phyloP scores from a whole-genome alignment of 768 basidiomycete species.

The Artomyces pyxidatus region DNA sequence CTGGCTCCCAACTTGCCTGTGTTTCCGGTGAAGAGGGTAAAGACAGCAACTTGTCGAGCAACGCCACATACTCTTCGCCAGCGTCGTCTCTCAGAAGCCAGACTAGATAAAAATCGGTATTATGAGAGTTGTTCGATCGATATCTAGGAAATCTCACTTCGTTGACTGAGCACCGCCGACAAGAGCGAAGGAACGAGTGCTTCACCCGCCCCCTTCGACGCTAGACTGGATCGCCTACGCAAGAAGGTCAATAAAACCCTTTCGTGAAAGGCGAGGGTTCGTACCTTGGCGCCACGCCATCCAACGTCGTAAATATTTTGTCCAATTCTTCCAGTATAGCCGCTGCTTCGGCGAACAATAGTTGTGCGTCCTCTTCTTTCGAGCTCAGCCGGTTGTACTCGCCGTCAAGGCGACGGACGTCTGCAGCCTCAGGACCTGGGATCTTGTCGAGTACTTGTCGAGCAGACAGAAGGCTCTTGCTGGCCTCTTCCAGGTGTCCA shows the following conservation, averaged over 20 bases:
- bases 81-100: conserved; percentile 58
- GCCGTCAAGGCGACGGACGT: conserved; percentile 48
- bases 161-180: conserved; percentile 55
- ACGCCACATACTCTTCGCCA: conserved; percentile 39
- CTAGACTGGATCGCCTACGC: conserved; percentile 13
- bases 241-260: neutral
- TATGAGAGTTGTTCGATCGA: neutral
- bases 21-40: conserved; percentile 49
- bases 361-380: conserved; percentile 37
- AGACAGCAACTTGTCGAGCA: conserved; percentile 51
- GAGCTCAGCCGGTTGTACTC: conserved; percentile 39
- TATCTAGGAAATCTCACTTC: conserved; percentile 41
- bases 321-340: conserved; percentile 57
- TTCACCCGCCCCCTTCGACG: conserved; percentile 23
- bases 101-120: conserved; percentile 31
- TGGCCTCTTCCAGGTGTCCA: conserved; percentile 49
- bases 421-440: conserved; percentile 48
- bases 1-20: conserved; percentile 34
- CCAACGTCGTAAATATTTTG: conserved; percentile 41
- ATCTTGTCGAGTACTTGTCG: conserved; percentile 37
- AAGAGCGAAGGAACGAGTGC: conserved; percentile 52
- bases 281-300: conserved; percentile 39
- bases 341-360: conserved; percentile 48
- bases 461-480: conserved; percentile 43
- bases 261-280: neutral